A percentile compares a stretch with the other conserved stretches of the same genome.
Evolutionary conservation across 352 stramenopile species (phyloP).

Genomic region (Plasmopara viticola): DNA sequence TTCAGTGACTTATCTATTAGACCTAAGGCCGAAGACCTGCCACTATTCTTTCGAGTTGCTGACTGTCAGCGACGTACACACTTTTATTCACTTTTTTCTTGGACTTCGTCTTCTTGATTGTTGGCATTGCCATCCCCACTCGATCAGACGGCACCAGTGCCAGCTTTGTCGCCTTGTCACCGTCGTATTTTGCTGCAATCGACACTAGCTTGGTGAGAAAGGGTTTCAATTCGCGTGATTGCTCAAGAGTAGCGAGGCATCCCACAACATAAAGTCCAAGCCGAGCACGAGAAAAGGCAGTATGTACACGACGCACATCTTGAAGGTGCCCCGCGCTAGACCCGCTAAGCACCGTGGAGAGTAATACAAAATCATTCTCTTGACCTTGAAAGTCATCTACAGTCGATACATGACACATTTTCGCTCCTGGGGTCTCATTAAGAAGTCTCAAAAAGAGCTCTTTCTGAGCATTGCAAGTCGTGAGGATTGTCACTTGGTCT

Average conservation of each 20-base stretch:
- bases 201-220: slow-evolving; percentile 34
- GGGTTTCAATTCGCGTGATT: slow-evolving; percentile 64
- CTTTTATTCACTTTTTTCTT: slow-evolving; percentile 13
- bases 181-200: slow-evolving; percentile 16
- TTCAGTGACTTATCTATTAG: background rate
- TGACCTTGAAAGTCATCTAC: slow-evolving; percentile 95
- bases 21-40: slow-evolving; percentile 14
- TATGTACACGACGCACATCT: slow-evolving; percentile 89
- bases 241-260: slow-evolving; percentile 54
- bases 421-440: slow-evolving; percentile 11
- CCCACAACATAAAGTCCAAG: slow-evolving; percentile 94
- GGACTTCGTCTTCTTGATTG: slow-evolving; percentile 10
- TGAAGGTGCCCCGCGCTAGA: slow-evolving; percentile 81
- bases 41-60: slow-evolving; percentile 27
- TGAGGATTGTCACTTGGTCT: slow-evolving; percentile 91
- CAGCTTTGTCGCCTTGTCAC: slow-evolving; percentile 27
- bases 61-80: slow-evolving; percentile 22
- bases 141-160: slow-evolving; percentile 31
- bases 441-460: slow-evolving; percentile 89
- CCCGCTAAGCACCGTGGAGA: slow-evolving; percentile 91
- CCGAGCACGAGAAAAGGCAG: slow-evolving; percentile 87
- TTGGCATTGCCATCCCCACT: slow-evolving; percentile 16
- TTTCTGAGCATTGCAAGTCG: slow-evolving; percentile 94
- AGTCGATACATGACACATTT: slow-evolving; percentile 67
- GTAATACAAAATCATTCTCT: slow-evolving; percentile 93